Conservation (phyloP, 1,284 basidiomycete genomes). For the Hypsizygus ulmarius region DNA sequence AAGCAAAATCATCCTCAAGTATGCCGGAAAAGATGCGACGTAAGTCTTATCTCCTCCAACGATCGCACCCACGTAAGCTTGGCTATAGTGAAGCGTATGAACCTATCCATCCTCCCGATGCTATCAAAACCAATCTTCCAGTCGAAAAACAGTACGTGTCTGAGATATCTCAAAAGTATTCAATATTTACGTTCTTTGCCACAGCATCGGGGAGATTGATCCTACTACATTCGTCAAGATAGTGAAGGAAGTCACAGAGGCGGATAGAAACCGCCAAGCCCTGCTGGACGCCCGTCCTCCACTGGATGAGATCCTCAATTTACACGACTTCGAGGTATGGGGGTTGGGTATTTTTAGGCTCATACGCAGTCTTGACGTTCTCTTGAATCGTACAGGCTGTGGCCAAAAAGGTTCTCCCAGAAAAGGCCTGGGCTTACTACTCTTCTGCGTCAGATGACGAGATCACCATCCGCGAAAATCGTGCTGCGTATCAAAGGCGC, state of each 20-base stretch:
- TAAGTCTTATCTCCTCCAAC: slow-evolving; percentile 13
- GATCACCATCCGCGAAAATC: slow-evolving; percentile 83
- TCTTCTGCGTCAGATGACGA: slow-evolving; percentile 83
- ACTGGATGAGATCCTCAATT: slow-evolving; percentile 72
- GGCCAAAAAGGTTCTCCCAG: slow-evolving; percentile 64
- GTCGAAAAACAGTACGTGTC: slow-evolving; percentile 65
- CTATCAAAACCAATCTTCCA: slow-evolving; percentile 79
- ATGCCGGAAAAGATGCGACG: slow-evolving; percentile 40
- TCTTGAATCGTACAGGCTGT: slow-evolving; percentile 45
- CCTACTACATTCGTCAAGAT: slow-evolving; percentile 50
- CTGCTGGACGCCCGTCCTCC: slow-evolving; percentile 56
- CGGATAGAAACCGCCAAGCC: slow-evolving; percentile 54
- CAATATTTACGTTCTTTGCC: slow-evolving; percentile 18
- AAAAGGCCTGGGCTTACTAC: slow-evolving; percentile 85
- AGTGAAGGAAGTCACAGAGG: slow-evolving; percentile 51
- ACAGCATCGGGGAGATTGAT: slow-evolving; percentile 46
- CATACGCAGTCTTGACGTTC: slow-evolving; percentile 4
- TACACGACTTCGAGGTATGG: slow-evolving; percentile 87
- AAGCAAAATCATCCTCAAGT: slow-evolving; percentile 40
- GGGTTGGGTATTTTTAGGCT: slow-evolving; percentile 1
- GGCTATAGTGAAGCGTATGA: slow-evolving; percentile 64
- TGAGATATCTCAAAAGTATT: neutral
- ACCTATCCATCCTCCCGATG: slow-evolving; percentile 84
- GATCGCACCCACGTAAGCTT: slow-evolving; percentile 3
- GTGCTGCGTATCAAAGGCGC: slow-evolving; percentile 75